Percentiles rank a stretch among this genome's conserved stretches.
Conservation (phyloP, 768 basidiomycete genomes). For the Kwoniella mangroviensis region DNA sequence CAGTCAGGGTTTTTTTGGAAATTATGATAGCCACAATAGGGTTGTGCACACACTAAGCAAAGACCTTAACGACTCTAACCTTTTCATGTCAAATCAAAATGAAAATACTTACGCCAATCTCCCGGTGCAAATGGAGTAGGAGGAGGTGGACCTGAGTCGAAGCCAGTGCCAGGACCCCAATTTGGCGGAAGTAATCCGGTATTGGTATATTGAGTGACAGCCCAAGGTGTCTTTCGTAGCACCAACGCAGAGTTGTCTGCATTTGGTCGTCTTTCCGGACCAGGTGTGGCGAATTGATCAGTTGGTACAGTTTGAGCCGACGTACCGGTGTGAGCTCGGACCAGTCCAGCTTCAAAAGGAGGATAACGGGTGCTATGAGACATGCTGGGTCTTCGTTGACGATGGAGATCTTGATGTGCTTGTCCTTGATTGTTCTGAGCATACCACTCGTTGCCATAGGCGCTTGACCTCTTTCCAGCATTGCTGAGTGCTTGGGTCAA, state of each 20-base stretch:
- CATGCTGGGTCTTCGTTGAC: neutral
- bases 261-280: neutral
- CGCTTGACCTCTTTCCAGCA: neutral
- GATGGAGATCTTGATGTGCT: neutral
- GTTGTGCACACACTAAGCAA: conserved; percentile 14
- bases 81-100: neutral
- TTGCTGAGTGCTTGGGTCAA: neutral
- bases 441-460: neutral
- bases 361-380: neutral
- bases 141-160: conserved; percentile 12
- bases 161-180: conserved; percentile 11
- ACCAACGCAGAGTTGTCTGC: neutral
- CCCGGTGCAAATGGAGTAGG: conserved; percentile 18
- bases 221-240: neutral
- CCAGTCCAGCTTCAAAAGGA: neutral
- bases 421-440: neutral
- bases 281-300: neutral
- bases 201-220: conserved; percentile 4
- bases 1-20: conserved; percentile 29
- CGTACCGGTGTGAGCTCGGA: neutral
- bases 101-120: conserved; percentile 27
- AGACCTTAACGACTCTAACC: neutral
- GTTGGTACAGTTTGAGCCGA: neutral
- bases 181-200: conserved; percentile 8
- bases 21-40: conserved; percentile 28